Evolutionary conservation across 75 land plant genomes (phyloP).

Genomic region (Cunninghamia lanceolata): DNA sequence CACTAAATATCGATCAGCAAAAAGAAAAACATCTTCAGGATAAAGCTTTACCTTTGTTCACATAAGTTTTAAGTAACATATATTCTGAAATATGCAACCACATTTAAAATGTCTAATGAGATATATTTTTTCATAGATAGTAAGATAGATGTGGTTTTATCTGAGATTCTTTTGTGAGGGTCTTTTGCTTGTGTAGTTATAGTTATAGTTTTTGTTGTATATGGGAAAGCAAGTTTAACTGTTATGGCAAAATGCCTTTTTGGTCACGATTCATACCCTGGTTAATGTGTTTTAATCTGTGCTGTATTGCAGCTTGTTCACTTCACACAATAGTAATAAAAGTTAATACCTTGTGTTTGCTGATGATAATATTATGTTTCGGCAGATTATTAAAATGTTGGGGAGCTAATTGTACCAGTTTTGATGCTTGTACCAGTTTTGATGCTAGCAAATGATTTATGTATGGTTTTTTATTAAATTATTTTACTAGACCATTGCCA

Average conservation of each 20-base stretch:
- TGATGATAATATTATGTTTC: background rate
- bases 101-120: background rate
- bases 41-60: no score
- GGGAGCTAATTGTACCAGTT: background rate
- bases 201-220: background rate
- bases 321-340: background rate
- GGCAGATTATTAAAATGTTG: background rate
- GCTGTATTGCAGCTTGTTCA: background rate
- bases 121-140: no score
- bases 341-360: background rate
- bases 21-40: no score
- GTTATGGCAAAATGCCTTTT: background rate
- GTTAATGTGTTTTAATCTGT: background rate
- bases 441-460: background rate
- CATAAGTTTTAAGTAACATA: no score
- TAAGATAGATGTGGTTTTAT: no score
- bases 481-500: background rate
- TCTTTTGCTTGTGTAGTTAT: no score
- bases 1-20: background rate
- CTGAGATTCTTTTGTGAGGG: no score
- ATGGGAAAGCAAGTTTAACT: background rate
- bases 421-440: background rate
- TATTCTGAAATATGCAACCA: no score
- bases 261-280: background rate
- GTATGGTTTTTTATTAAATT: background rate